These are phyloP conservation scores for Bimuria novae-zelandiae DNA, from an alignment of 2,329 filamentous ascomycete genomes.

Conservation along the genomic window DNA sequence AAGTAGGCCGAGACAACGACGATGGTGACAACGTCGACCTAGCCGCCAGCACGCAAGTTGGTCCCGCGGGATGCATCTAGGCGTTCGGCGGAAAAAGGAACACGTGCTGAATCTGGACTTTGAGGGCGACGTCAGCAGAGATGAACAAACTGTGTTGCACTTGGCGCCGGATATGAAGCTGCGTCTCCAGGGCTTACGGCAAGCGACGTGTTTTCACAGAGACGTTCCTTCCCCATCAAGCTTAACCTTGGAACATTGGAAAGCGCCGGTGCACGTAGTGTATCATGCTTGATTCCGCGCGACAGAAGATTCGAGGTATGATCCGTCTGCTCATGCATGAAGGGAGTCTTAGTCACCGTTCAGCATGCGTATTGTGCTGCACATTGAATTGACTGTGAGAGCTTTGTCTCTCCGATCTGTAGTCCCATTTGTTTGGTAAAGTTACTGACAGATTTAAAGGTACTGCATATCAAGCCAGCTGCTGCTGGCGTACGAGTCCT, in stretches of 20 bases:
- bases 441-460: background rate
- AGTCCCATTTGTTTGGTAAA: no score
- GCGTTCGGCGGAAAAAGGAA: no score
- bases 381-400: no score
- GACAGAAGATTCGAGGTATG: background rate
- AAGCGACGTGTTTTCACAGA: slow-evolving; percentile 2
- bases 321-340: background rate
- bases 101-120: no score
- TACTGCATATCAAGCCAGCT: background rate
- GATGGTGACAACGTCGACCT: slow-evolving; percentile 66
- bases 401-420: no score
- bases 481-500: slow-evolving; percentile 14
- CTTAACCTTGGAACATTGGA: no score
- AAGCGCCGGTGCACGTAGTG: background rate
- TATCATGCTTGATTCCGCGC: background rate
- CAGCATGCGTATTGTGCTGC: background rate
- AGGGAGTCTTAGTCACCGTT: background rate
- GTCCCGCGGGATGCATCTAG: no score
- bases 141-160: no score
- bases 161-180: no score
- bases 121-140: no score
- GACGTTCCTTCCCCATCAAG: background rate
- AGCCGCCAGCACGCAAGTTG: slow-evolving; percentile 53
- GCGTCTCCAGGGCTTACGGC: no score
- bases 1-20: slow-evolving; percentile 69